A percentile compares a stretch with the other conserved stretches of the same genome.
Evolutionary conservation across 129 eudicot genomes (phyloP).

Genomic region (Scalesia atractyloides): DNA sequence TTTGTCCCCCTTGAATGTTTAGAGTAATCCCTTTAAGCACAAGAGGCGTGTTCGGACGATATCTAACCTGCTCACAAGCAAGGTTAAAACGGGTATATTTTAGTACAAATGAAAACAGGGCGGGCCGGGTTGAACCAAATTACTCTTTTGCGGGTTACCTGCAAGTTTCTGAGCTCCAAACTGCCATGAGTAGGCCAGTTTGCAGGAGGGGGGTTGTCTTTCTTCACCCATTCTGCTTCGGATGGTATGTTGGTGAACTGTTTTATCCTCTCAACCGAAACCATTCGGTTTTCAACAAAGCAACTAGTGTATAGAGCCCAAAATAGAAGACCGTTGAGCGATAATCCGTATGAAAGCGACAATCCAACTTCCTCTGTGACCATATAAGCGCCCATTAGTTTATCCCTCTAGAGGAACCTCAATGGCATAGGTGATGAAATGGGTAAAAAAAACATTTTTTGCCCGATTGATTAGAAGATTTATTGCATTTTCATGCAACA

Average conservation of each 20-base stretch:
- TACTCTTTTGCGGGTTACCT: constrained; percentile 29
- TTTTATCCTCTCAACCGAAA: constrained; percentile 74
- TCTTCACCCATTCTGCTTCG: constrained; percentile 68
- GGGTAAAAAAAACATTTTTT: neutral
- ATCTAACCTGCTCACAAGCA: constrained; percentile 66
- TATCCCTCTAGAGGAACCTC: neutral
- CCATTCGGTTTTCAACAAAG: constrained; percentile 67
- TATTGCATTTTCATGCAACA: neutral
- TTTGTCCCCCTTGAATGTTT: constrained; percentile 75
- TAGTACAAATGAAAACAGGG: neutral
- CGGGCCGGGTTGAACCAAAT: neutral
- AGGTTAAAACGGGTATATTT: neutral
- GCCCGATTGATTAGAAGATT: no score
- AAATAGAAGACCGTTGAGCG: constrained; percentile 52
- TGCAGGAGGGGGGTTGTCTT: constrained; percentile 41
- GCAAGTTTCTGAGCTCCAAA: constrained; percentile 53
- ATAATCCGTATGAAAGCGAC: constrained; percentile 69
- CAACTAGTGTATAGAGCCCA: constrained; percentile 52
- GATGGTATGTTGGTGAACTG: constrained; percentile 59
- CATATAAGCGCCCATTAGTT: constrained; percentile 14
- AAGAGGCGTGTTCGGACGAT: constrained; percentile 77
- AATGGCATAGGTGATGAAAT: neutral
- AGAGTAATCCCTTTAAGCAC: constrained; percentile 74
- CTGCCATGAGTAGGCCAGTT: constrained; percentile 68
- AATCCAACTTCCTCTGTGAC: constrained; percentile 62